Evolutionary conservation across 2,329 filamentous ascomycete genomes (phyloP), one percentile per base, ranked within the genome.

Genomic region (Ascochyta fabae): DNA sequence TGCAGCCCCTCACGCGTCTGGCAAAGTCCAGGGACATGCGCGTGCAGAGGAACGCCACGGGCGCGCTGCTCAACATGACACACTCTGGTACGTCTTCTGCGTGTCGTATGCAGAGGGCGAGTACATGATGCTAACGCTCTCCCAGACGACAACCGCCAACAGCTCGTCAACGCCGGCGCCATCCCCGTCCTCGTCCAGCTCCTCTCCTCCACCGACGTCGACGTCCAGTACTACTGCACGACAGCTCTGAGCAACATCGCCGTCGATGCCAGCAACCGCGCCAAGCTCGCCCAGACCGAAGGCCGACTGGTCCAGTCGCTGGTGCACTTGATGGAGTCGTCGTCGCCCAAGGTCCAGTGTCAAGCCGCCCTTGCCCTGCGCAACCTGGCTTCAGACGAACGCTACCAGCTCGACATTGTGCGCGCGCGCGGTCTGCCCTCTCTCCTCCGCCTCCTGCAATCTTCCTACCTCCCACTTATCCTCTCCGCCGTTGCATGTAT

Each of bases 151-250:
- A 99, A 99, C 77, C 88, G 95, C 66, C 92, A 98, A 77, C 93
- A 99, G 76, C 88, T 99, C 26, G 95, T 99, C 64, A 96, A 96
- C 65, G 95, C 95, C 41, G 94, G 94, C 60, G 95, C 95, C n/a
- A 97, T 99, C 63, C 95, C 95, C 5, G 94, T 99, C 8, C 87
- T 99, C 24, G 95, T 99, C 36, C 92, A 97, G 72, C 87, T 99
- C 23, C 87, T 99, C 41, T 92, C 91, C 8, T 98, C 95, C 24
- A 81, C 89, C 55, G 95, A 99, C 71, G 93, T 97, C 64, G 95
- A 99, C 73, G 95, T 99, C 29, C 95, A 99, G 79, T 99, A 99
- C 79, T 99, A 99, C 79, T 99, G 95, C 80, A 99, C 95, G 16
- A 99, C 95, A 4, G 95, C 95, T 12, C 85, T 99, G 55, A 98